Base-by-base conservation (phyloP, 1,139 yeast species). In the Pichia sp. region DNA sequence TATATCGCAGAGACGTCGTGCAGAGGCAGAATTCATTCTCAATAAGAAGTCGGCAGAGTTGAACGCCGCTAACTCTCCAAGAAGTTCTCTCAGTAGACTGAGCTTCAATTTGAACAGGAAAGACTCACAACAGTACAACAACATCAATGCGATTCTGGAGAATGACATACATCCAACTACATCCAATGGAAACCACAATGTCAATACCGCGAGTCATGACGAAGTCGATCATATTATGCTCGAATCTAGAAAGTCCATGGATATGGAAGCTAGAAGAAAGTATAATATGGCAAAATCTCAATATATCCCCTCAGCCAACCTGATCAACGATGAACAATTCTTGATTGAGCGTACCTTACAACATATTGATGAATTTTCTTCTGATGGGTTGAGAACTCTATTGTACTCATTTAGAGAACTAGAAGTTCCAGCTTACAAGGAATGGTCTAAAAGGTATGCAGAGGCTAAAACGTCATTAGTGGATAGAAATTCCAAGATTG, bases 371-470 rank as follows among this genome's bases (percentile, higher is more conserved):
- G 94, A 85, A 42, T 91, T 88, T 55, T 87, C 97, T 0, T 81
- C 94, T 0, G 97, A 91, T 47, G 98, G 99, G 1, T 65, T 91
- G 42, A 72, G 99, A 53, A 93, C 98, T 0, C 68, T 91, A 44
- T 58, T 93, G 45, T 93, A 87, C 56, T 80, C 87, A 1, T 86
- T 74, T 59, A 75, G 74, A 48, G 84, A 91, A 80, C 50, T 93
- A 27, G 71, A 71, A 32, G 60, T 64, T 22, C 56, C 60, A 0
- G 83, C 74, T 33, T 88, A 82, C 53, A 68, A 67, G 5, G 51
- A 51, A 4, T 91, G 97, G 95, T 69, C 74, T 15, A 52, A 56
- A 25, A 68, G 74, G 14, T 91, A 84, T 52, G 69, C 72, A 22
- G 75, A 68, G 16, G 98, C 98, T 0, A 80, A 85, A 49, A 77